phyloP scores from a whole-genome alignment of 2,329 filamentous ascomycete genomes.

The Bipolaris cookei region DNA sequence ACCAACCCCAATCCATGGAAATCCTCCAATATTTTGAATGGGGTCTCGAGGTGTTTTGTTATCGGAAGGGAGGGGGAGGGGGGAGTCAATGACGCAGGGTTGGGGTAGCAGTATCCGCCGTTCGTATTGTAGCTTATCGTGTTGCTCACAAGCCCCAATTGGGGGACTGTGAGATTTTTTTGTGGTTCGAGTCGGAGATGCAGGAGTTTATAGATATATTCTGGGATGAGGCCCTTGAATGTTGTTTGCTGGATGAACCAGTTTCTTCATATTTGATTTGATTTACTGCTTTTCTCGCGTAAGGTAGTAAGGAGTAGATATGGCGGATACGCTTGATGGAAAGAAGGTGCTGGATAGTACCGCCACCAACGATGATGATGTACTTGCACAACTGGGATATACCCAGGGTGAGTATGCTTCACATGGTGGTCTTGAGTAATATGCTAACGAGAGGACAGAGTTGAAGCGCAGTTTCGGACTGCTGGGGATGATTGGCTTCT shows the following conservation, averaged over 20 bases:
- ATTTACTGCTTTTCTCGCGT: no score
- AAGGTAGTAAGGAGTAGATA: neutral
- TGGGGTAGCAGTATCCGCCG: neutral
- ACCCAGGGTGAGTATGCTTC: conserved; percentile 39
- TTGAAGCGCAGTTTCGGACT: conserved; percentile 63
- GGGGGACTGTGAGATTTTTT: no score
- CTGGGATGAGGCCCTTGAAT: no score
- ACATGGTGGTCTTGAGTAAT: neutral
- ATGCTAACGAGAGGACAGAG: conserved; percentile 46
- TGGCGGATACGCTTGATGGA: conserved; percentile 22
- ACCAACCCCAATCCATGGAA: conserved; percentile 10
- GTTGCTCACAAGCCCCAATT: no score
- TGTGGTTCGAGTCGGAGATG: no score
- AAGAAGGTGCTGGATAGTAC: conserved; percentile 33
- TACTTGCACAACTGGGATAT: conserved; percentile 51
- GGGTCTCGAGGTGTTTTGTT: conserved; percentile 16
- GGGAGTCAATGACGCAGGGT: neutral
- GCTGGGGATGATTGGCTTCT: conserved; percentile 65
- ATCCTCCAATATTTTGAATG: neutral
- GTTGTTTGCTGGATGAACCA: no score
- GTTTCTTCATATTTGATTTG: no score
- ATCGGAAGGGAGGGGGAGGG: neutral
- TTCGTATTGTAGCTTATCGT: no score
- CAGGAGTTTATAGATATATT: no score
- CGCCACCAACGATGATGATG: conserved; percentile 46